A percentile compares a stretch with the other conserved stretches of the same genome.
These are phyloP conservation scores for Neofusicoccum parvum DNA, from an alignment of 2,329 filamentous ascomycete species.

Conservation along the genomic window DNA sequence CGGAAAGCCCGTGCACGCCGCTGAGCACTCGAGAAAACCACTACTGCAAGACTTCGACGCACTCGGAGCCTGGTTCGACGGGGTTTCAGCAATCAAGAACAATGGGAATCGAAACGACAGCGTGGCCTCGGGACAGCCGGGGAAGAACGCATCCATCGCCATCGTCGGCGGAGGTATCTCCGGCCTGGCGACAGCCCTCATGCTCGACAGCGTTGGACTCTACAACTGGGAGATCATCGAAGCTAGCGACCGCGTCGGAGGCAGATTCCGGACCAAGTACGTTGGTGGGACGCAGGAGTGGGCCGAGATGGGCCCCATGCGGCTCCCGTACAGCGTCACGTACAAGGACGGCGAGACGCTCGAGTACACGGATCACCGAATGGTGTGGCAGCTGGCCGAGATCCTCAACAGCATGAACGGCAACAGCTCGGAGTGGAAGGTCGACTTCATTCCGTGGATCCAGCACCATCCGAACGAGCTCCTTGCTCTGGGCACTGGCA, in stretches of 20 bases:
- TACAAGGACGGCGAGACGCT: slow-evolving; percentile 12
- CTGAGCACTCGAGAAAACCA: neutral
- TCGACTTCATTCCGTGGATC: slow-evolving; percentile 13
- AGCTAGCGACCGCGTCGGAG: neutral
- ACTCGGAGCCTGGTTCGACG: slow-evolving; percentile 20
- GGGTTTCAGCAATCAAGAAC: neutral
- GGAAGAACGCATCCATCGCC: slow-evolving; percentile 9
- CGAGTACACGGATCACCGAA: slow-evolving; percentile 9
- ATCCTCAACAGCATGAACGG: slow-evolving; percentile 3
- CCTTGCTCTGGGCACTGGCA: slow-evolving; percentile 4
- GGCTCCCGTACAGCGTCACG: neutral
- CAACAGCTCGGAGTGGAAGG: neutral
- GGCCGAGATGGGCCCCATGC: slow-evolving; percentile 13
- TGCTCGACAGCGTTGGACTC: slow-evolving; percentile 12
- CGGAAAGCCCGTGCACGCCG: neutral
- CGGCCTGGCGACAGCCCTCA: slow-evolving; percentile 20
- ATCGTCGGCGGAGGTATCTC: slow-evolving; percentile 21
- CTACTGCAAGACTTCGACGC: slow-evolving; percentile 21
- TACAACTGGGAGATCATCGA: slow-evolving; percentile 16
- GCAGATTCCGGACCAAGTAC: slow-evolving; percentile 9
- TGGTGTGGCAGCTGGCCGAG: slow-evolving; percentile 8
- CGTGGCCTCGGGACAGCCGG: neutral
- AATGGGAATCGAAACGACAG: neutral
- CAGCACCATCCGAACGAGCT: slow-evolving; percentile 9
- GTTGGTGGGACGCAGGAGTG: slow-evolving; percentile 2